Evolutionary conservation across 2,329 filamentous ascomycete species (phyloP).

Genomic region (Colletotrichum sp.): DNA sequence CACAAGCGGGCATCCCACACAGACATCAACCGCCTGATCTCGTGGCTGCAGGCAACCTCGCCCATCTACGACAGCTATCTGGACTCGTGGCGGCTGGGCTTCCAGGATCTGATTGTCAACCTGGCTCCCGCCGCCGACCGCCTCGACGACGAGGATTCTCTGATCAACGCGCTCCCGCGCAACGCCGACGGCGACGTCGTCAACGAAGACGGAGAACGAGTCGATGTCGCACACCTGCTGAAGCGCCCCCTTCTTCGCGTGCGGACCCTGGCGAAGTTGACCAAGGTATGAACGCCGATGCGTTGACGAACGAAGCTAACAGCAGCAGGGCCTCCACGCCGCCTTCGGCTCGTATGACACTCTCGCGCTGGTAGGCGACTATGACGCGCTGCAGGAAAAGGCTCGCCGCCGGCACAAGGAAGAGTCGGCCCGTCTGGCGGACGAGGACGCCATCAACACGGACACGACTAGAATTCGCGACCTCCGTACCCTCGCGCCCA

Average conservation of each 20-base stretch:
- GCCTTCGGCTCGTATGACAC: slow-evolving; percentile 54
- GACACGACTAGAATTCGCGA: slow-evolving; percentile 83
- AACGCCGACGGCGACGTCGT: slow-evolving; percentile 70
- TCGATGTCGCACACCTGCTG: slow-evolving; percentile 91
- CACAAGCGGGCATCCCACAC: slow-evolving; percentile 82
- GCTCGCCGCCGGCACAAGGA: slow-evolving; percentile 70
- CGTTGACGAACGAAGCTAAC: not conserved
- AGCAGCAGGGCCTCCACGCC: slow-evolving; percentile 56
- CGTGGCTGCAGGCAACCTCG: slow-evolving; percentile 81
- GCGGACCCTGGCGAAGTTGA: slow-evolving; percentile 84
- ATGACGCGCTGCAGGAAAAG: slow-evolving; percentile 75
- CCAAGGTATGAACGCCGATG: slow-evolving; percentile 60
- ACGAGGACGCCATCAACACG: slow-evolving; percentile 84
- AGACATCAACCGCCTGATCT: slow-evolving; percentile 72
- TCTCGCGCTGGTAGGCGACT: slow-evolving; percentile 49
- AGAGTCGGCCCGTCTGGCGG: slow-evolving; percentile 73
- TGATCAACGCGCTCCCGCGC: slow-evolving; percentile 62
- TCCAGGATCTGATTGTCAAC: slow-evolving; percentile 93
- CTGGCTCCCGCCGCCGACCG: slow-evolving; percentile 69
- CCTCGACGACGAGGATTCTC: slow-evolving; percentile 63
- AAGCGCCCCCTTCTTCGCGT: slow-evolving; percentile 87
- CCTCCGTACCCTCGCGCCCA: slow-evolving; percentile 73
- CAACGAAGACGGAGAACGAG: slow-evolving; percentile 81
- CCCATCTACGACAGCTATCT: slow-evolving; percentile 86
- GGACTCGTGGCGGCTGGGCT: slow-evolving; percentile 87